Evolutionary conservation across 164 flowering plant species (phyloP), one percentile per base, ranked within the genome.

Genomic region (Annona cherimola): DNA sequence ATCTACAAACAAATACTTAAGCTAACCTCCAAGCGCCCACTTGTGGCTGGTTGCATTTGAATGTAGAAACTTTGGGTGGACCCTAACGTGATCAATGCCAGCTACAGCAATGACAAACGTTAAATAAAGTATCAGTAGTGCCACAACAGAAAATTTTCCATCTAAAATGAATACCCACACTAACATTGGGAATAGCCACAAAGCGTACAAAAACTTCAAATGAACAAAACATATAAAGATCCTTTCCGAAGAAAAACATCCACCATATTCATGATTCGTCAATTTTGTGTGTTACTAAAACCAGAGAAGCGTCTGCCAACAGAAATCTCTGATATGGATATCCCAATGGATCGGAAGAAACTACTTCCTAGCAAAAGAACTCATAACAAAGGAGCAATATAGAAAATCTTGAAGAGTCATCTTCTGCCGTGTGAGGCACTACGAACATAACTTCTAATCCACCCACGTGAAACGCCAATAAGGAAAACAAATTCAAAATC

Each of bases 11-110:
- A 18, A 62, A 19, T 45, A 42, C 39, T 16, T 3, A 64, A 71
- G 2, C 2, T 76, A 78, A 93, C 99, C 99, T 87, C 99, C 99
- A 82, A 96, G 96, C 70, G 92, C 98, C 99, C 99, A 96, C 68
- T 96, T 96, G 73, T 96, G 99, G 75, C 99, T 96, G 9, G 98
- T 96, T 67, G 99, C 99, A 84, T 96, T 96, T 39, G 99, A 96
- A 80, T 96, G 99, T 6, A 96, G 77, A 77, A 96, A 96, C 81
- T 79, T 93, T 5, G 99, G 99, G 75, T 96, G 99, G 70, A 96
- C 98, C 77, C 99, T 83, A 20, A 90, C 90, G 84, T 88, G 99
- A 81, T 93, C 99, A 86, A 96, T 70, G 40, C 46, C 46, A 59
- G 61, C 43, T 20, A 55, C 42, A 60, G 44, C 45, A 18, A 45